Evolutionary conservation across 495 filamentous ascomycete species (phyloP).

Genomic region (Sordaria brevicollis): DNA sequence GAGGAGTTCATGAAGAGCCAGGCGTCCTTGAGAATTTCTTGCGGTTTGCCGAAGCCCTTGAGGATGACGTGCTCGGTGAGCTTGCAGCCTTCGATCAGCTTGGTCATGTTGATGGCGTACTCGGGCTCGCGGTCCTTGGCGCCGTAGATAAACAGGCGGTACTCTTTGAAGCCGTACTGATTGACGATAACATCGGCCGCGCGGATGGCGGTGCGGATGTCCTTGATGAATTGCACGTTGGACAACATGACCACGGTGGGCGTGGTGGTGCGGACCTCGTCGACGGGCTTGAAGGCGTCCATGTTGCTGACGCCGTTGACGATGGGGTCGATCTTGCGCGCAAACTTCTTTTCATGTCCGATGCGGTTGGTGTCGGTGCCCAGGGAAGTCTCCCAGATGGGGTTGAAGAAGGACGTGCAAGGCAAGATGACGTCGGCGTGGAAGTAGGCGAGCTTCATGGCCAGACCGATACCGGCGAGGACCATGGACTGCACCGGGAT

Average conservation of each 20-base stretch:
- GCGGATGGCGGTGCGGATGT: slow-evolving; percentile 53
- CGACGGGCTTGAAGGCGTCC: slow-evolving; percentile 50
- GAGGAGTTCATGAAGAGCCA: slow-evolving; percentile 63
- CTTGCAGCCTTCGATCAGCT: slow-evolving; percentile 49
- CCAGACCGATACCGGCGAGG: slow-evolving; percentile 22
- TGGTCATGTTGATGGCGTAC: slow-evolving; percentile 52
- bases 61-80: slow-evolving; percentile 43
- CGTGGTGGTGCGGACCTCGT: slow-evolving; percentile 43
- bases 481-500: slow-evolving; percentile 43
- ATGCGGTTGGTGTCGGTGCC: slow-evolving; percentile 48
- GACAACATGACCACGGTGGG: slow-evolving; percentile 59
- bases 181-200: slow-evolving; percentile 58
- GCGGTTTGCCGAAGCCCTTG: slow-evolving; percentile 46
- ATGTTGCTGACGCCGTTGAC: slow-evolving; percentile 60
- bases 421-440: slow-evolving; percentile 57
- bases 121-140: slow-evolving; percentile 51
- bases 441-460: slow-evolving; percentile 29
- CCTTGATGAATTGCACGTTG: slow-evolving; percentile 59
- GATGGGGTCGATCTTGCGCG: slow-evolving; percentile 55
- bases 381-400: slow-evolving; percentile 57
- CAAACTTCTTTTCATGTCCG: slow-evolving; percentile 49
- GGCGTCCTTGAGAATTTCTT: slow-evolving; percentile 47
- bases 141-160: slow-evolving; percentile 52
- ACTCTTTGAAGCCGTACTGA: slow-evolving; percentile 52
- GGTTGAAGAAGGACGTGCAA: slow-evolving; percentile 59